Conservation (phyloP, 768 basidiomycete genomes). For the Amanita phalloides region DNA sequence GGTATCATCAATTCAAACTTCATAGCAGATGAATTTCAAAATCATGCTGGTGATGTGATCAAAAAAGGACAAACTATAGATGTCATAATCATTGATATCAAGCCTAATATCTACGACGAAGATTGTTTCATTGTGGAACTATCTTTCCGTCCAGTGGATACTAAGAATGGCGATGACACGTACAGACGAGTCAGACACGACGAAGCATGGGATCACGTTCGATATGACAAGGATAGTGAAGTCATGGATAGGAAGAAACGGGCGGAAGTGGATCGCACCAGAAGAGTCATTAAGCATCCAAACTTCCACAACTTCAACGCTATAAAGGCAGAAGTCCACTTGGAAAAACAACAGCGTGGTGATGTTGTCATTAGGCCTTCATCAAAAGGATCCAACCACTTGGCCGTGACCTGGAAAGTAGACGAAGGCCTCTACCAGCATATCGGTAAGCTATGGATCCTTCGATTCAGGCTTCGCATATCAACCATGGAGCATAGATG, state of each 20-base stretch:
- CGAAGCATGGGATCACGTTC: slow-evolving; percentile 54
- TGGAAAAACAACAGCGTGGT: slow-evolving; percentile 86
- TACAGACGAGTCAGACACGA: slow-evolving; percentile 53
- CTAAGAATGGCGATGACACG: slow-evolving; percentile 48
- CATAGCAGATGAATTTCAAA: slow-evolving; percentile 37
- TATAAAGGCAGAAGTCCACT: slow-evolving; percentile 76
- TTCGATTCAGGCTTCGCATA: not conserved
- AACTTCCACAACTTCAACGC: slow-evolving; percentile 96
- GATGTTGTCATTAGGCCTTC: slow-evolving; percentile 96
- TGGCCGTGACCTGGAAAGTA: slow-evolving; percentile 99
- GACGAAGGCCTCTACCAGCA: slow-evolving; percentile 95
- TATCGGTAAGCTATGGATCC: slow-evolving; percentile 46
- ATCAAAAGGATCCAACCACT: slow-evolving; percentile 85
- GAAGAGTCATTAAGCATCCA: slow-evolving; percentile 92
- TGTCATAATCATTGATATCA: slow-evolving; percentile 67
- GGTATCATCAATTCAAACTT: slow-evolving; percentile 58
- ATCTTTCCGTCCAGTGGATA: slow-evolving; percentile 55
- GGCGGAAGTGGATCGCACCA: slow-evolving; percentile 66
- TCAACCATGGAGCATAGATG: slow-evolving; percentile 40
- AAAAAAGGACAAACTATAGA: slow-evolving; percentile 74
- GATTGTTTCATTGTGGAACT: slow-evolving; percentile 65
- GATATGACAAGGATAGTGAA: slow-evolving; percentile 58
- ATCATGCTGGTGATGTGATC: slow-evolving; percentile 36
- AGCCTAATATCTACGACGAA: slow-evolving; percentile 40
- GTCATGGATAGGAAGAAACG: slow-evolving; percentile 75